Percentiles rank a stretch among this genome's conserved stretches.
Evolutionary conservation across 257 asterid species (phyloP).

Genomic region (Oldenlandia corymbosa): DNA sequence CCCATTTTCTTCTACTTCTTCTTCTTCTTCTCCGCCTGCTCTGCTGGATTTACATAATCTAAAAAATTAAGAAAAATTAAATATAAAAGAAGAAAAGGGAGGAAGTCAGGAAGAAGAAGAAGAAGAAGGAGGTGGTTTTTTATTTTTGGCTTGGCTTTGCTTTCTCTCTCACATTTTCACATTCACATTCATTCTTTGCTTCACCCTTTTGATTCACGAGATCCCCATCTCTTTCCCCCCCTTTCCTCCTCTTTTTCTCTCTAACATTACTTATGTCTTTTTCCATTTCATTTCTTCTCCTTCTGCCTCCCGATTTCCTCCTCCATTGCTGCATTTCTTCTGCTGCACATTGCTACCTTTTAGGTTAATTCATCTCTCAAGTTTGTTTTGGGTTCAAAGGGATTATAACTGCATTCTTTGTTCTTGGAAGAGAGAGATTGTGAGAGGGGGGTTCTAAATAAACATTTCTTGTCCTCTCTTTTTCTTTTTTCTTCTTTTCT

Average conservation of each 20-base stretch:
- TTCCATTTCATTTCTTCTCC: slow-evolving; percentile 14
- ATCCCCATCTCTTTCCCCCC: slow-evolving; percentile 47
- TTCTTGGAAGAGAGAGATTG: slow-evolving; percentile 11
- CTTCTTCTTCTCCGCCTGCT: slow-evolving; percentile 21
- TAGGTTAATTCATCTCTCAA: background rate
- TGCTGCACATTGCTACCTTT: background rate
- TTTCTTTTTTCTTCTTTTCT: too few relatives aligned
- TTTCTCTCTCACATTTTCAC: slow-evolving; percentile 39
- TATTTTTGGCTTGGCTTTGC: too few relatives aligned
- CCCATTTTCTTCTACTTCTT: background rate
- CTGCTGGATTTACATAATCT: slow-evolving; percentile 13
- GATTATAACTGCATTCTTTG: background rate
- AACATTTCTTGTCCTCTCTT: too few relatives aligned
- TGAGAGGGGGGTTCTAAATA: too few relatives aligned
- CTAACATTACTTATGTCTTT: slow-evolving; percentile 27
- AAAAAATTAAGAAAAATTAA: slow-evolving; percentile 2
- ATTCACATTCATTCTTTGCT: slow-evolving; percentile 63
- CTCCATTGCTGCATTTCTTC: slow-evolving; percentile 7
- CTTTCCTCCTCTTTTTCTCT: slow-evolving; percentile 8
- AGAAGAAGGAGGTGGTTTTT: too few relatives aligned
- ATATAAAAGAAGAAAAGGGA: too few relatives aligned
- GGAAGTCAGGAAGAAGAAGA: too few relatives aligned
- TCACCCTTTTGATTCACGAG: slow-evolving; percentile 57
- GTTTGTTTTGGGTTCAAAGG: background rate
- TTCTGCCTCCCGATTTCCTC: slow-evolving; percentile 6